Evolutionary conservation across 2,329 filamentous ascomycete species (phyloP), one percentile per base, ranked within the genome.

Genomic region (Pseudocercospora vitis): DNA sequence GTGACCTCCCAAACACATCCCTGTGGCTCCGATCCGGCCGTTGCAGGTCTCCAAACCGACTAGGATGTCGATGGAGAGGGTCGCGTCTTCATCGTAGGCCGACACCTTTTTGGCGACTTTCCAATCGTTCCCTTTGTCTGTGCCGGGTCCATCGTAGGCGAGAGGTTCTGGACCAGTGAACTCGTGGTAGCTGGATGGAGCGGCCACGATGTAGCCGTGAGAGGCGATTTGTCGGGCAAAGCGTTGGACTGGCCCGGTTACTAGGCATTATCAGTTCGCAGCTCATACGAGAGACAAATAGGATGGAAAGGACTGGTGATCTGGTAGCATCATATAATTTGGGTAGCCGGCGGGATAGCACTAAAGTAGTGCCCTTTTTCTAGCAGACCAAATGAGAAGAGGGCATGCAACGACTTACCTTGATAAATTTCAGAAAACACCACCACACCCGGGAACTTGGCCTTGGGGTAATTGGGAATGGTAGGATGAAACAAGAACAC

Each of bases 341-440:
- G n/a, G n/a, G n/a, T n/a, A n/a, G n/a, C n/a, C n/a, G n/a, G n/a
- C n/a, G n/a, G n/a, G n/a, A n/a, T n/a, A n/a, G n/a, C n/a, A n/a
- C n/a, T n/a, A n/a, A n/a, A n/a, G n/a, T n/a, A n/a, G n/a, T n/a
- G n/a, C n/a, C n/a, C n/a, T n/a, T n/a, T n/a, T n/a, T n/a, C n/a
- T n/a, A n/a, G n/a, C n/a, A n/a, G n/a, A n/a, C 12, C 11, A 12
- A 21, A 19, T 44, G 21, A 24, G 21, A 4, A 44, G 18, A 7
- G 19, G 14, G 39, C 7, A 24, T 19, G 19, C 8, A 24, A 24
- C 4, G 18, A 11, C 61, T 48, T 72, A 91, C 90, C 91, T 84
- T 96, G 91, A 69, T 96, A 96, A 66, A 96, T 96, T 74, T 96
- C 91, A 64, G 87, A 91, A 70, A 95, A 96, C 52, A 96, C 79